Conservation (phyloP, 1,284 basidiomycete species). For the Neotropicomus parvogracilis region DNA sequence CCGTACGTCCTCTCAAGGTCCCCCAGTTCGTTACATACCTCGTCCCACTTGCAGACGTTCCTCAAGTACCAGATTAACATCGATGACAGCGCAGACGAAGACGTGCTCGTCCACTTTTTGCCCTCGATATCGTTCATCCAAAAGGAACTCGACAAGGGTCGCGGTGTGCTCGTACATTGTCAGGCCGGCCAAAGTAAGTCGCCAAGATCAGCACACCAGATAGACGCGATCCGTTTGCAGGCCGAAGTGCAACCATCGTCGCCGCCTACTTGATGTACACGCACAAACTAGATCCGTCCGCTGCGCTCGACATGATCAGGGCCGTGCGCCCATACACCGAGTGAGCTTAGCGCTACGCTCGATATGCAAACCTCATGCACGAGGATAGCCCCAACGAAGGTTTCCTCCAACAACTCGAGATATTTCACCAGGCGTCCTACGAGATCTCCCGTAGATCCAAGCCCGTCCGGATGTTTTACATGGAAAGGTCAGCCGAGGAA, state of each 20-base stretch:
- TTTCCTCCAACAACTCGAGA: constrained; percentile 72
- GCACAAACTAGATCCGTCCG: constrained; percentile 56
- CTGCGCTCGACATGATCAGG: constrained; percentile 66
- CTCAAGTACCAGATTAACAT: constrained; percentile 66
- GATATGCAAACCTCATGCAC: constrained; percentile 6
- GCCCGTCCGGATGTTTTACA: constrained; percentile 74
- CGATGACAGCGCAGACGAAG: constrained; percentile 67
- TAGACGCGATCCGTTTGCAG: constrained; percentile 35
- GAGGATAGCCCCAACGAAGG: constrained; percentile 68
- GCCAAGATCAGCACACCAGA: neutral
- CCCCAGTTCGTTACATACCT: neutral
- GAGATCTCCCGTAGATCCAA: constrained; percentile 69
- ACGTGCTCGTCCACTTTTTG: constrained; percentile 74
- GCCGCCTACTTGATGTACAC: constrained; percentile 84
- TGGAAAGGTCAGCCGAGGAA: constrained; percentile 69
- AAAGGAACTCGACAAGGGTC: constrained; percentile 66
- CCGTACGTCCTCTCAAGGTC: constrained; percentile 43
- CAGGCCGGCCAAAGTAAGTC: constrained; percentile 80
- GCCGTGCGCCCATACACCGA: constrained; percentile 63
- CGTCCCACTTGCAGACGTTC: constrained; percentile 45
- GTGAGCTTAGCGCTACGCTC: constrained; percentile 41
- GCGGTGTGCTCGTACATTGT: constrained; percentile 83
- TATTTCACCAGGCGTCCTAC: constrained; percentile 72
- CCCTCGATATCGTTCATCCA: constrained; percentile 79
- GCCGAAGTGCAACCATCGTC: constrained; percentile 76